A percentile compares a stretch with the other conserved stretches of the same genome.
These are phyloP conservation scores for Vigna trinervia DNA, from an alignment of 306 rosid genomes.

Conservation along the genomic window DNA sequence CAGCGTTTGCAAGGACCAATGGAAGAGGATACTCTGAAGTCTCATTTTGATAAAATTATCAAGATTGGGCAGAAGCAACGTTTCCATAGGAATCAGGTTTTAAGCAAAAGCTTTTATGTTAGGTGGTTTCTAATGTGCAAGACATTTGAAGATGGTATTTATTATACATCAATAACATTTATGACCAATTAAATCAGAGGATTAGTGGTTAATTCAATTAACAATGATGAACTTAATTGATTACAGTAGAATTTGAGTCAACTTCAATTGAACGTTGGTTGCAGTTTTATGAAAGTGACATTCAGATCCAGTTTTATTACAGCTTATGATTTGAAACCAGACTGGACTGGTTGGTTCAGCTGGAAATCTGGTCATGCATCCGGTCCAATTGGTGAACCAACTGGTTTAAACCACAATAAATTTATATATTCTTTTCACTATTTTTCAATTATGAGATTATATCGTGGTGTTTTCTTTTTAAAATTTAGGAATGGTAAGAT, in stretches of 20 bases:
- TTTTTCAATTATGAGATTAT: no score
- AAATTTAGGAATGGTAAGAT: no score
- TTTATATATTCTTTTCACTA: no score
- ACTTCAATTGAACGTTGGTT: conserved; percentile 14
- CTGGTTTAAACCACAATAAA: no score
- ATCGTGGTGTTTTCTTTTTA: no score
- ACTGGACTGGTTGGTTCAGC: no score
- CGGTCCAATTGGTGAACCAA: no score
- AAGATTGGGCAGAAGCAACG: conserved; percentile 89
- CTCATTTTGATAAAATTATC: conserved; percentile 93
- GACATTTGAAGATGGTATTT: conserved; percentile 25
- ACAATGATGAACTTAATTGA: conserved; percentile 10
- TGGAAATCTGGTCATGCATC: no score
- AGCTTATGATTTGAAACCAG: no score
- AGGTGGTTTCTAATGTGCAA: conserved; percentile 24
- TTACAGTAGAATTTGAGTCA: neutral
- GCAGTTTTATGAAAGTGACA: conserved; percentile 18
- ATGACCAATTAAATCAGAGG: conserved; percentile 23
- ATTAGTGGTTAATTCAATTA: conserved; percentile 16
- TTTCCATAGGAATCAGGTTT: conserved; percentile 83
- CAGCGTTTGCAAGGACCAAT: conserved; percentile 94
- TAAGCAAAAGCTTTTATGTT: conserved; percentile 39
- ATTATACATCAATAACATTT: neutral
- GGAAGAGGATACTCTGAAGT: conserved; percentile 94
- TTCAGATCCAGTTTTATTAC: neutral